Conservation (phyloP, 192 early-diverging fungal genomes). For the Chytriomyces sp. region DNA sequence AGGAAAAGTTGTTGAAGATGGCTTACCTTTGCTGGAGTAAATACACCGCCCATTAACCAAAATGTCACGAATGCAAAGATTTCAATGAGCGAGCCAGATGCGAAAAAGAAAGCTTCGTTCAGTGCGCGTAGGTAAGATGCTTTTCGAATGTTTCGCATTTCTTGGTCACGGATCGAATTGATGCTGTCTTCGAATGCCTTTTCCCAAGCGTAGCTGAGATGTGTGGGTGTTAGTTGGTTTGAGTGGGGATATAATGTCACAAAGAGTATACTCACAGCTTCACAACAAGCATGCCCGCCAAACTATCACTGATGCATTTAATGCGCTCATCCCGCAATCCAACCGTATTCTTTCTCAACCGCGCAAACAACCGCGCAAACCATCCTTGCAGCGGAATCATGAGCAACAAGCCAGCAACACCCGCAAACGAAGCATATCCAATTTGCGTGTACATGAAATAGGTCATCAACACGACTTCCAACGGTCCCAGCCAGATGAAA, state of each 20-base stretch:
- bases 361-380: conserved; percentile 44
- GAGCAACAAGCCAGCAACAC: conserved; percentile 36
- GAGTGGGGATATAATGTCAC: too few relatives aligned
- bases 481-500: conserved; percentile 51
- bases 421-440: conserved; percentile 45
- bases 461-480: conserved; percentile 44
- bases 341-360: conserved; percentile 38
- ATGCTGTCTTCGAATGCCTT: conserved; percentile 48
- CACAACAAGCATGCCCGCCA: conserved; percentile 57
- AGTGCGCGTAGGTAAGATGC: conserved; percentile 46
- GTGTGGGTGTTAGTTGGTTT: too few relatives aligned
- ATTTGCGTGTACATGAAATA: conserved; percentile 58
- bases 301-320: conserved; percentile 50
- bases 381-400: conserved; percentile 54
- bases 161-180: conserved; percentile 38
- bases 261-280: conserved; percentile 30
- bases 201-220: conserved; percentile 55
- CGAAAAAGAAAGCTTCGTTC: conserved; percentile 60
- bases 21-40: conserved; percentile 48
- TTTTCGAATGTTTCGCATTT: conserved; percentile 43
- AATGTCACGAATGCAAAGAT: conserved; percentile 51
- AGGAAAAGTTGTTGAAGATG: not conserved
- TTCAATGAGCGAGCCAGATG: conserved; percentile 44
- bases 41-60: conserved; percentile 48
- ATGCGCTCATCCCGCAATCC: conserved; percentile 50